Percentiles rank a stretch among this genome's conserved stretches.
Evolutionary conservation across 371 early-diverging fungal species (phyloP).

Genomic region (Phascolomyces articulosus): DNA sequence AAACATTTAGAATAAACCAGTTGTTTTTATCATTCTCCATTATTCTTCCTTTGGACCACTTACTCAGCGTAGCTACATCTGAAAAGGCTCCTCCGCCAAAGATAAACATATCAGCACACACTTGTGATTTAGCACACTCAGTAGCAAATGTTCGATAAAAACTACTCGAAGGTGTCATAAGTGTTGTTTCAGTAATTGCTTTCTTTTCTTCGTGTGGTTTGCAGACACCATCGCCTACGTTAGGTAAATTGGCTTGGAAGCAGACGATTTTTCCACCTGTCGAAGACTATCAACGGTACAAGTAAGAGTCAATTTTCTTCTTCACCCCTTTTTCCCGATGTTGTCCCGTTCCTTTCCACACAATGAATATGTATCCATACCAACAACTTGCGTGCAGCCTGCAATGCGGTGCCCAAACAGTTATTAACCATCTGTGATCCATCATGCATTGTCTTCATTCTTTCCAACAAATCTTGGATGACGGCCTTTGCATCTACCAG

Average conservation of each 20-base stretch:
- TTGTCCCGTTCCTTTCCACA: slow-evolving; percentile 1
- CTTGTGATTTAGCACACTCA: slow-evolving; percentile 76
- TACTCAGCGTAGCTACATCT: slow-evolving; percentile 83
- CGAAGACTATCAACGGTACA: too few species aligned
- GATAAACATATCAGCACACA: slow-evolving; percentile 84
- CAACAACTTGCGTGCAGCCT: slow-evolving; percentile 75
- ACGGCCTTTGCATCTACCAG: slow-evolving; percentile 64
- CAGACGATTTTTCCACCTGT: slow-evolving; percentile 86
- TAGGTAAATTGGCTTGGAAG: slow-evolving; percentile 71
- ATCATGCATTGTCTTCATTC: slow-evolving; percentile 68
- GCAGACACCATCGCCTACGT: slow-evolving; percentile 67
- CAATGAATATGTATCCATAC: slow-evolving; percentile 31
- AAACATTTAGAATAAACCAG: background rate
- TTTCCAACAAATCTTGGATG: slow-evolving; percentile 63
- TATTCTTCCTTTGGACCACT: slow-evolving; percentile 13
- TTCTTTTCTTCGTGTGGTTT: slow-evolving; percentile 65
- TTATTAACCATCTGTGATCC: slow-evolving; percentile 54
- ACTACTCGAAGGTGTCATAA: slow-evolving; percentile 63
- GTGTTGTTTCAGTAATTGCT: slow-evolving; percentile 42
- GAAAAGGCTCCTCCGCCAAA: slow-evolving; percentile 69
- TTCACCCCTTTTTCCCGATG: background rate
- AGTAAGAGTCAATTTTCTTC: background rate
- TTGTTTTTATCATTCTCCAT: background rate
- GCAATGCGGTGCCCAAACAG: slow-evolving; percentile 76
- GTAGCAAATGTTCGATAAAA: slow-evolving; percentile 88